phyloP scores from a whole-genome alignment of 2,329 filamentous ascomycete genomes.

The Fusarium tanahbumbuense region DNA sequence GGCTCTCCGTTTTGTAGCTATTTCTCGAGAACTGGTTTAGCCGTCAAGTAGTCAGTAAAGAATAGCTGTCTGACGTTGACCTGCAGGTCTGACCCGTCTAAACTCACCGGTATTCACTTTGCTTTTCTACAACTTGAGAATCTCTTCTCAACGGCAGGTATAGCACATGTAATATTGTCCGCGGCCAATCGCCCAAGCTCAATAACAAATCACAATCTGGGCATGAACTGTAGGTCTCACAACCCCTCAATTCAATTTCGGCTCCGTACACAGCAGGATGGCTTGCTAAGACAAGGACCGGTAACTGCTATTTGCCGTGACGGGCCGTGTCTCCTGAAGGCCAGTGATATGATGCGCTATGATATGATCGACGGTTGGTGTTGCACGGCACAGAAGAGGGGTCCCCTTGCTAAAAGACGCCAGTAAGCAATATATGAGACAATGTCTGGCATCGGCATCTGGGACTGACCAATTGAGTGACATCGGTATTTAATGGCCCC shows the following conservation, averaged over 20 bases:
- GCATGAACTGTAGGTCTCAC: slow-evolving; percentile 12
- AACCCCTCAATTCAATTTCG: slow-evolving; percentile 25
- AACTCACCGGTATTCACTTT: neutral
- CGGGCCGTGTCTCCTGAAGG: neutral
- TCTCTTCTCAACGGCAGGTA: neutral
- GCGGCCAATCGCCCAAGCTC: neutral
- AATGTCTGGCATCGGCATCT: slow-evolving; percentile 18
- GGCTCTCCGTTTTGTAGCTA: neutral
- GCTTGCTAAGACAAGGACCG: neutral
- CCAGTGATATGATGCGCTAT: neutral
- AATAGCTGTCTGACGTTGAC: neutral
- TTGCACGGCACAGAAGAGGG: neutral
- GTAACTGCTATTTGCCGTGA: slow-evolving; percentile 11
- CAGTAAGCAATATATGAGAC: slow-evolving; percentile 32
- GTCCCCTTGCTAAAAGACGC: neutral
- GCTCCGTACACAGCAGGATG: neutral
- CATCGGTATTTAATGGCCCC: slow-evolving; percentile 6
- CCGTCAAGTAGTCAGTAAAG: neutral
- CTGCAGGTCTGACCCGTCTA: neutral
- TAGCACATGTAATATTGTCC: neutral
- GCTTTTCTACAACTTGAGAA: neutral
- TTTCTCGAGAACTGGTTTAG: neutral
- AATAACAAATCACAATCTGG: slow-evolving; percentile 8
- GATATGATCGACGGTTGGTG: slow-evolving; percentile 6
- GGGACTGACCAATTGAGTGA: slow-evolving; percentile 8